Percentiles rank a stretch among this genome's conserved stretches.
These are phyloP conservation scores for Zymoseptoria crescenta DNA, from an alignment of 2,329 filamentous ascomycete species.

Conservation along the genomic window DNA sequence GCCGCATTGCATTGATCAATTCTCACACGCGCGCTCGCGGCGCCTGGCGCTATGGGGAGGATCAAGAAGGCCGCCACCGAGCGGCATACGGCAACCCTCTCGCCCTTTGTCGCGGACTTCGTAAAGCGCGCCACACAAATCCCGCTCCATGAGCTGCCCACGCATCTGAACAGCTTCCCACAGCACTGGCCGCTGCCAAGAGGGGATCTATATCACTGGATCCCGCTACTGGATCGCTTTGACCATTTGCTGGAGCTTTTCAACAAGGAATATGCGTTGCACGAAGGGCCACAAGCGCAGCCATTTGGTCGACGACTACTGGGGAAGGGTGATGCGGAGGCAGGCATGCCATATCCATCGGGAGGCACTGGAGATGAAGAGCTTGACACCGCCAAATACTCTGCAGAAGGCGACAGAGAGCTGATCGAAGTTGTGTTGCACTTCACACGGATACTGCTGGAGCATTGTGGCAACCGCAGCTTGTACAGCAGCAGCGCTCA, in stretches of 20 bases:
- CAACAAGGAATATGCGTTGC: conserved; percentile 70
- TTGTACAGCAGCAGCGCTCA: conserved; percentile 91
- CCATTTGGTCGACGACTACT: conserved; percentile 64
- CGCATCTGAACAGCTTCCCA: conserved; percentile 71
- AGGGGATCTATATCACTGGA: conserved; percentile 98
- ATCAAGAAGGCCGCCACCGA: conserved; percentile 50
- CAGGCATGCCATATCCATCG: conserved; percentile 25
- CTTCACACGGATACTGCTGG: conserved; percentile 80
- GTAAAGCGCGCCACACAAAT: conserved; percentile 61
- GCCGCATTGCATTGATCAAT: conserved; percentile 8
- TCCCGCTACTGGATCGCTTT: conserved; percentile 85
- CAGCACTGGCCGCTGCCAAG: conserved; percentile 89
- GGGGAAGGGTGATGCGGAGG: conserved; percentile 50
- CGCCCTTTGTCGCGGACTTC: conserved; percentile 77
- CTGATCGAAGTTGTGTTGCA: conserved; percentile 71
- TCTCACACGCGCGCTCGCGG: conserved; percentile 15
- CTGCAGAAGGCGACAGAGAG: conserved; percentile 67
- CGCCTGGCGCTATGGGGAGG: conserved; percentile 40
- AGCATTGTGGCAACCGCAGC: conserved; percentile 94
- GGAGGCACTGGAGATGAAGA: conserved; percentile 23
- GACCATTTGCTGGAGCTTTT: conserved; percentile 80
- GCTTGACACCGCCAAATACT: conserved; percentile 47
- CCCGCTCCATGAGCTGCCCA: conserved; percentile 68
- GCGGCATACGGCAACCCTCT: conserved; percentile 54
- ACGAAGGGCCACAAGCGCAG: conserved; percentile 69